These are phyloP conservation scores for Elasticomyces elasticus DNA, from an alignment of 495 filamentous ascomycete species.

Conservation along the genomic window DNA sequence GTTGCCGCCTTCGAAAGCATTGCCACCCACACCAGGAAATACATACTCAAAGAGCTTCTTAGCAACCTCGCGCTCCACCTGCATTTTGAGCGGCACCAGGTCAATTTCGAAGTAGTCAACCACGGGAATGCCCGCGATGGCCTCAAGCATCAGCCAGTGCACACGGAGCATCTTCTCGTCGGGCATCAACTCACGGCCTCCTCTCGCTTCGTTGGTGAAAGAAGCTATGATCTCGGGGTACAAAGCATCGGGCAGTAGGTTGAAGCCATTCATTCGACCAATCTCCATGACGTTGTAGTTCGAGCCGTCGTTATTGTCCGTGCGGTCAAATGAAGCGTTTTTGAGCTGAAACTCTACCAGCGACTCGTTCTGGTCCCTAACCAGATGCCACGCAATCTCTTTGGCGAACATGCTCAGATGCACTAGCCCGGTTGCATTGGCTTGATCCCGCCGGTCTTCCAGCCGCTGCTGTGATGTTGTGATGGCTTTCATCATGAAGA, in stretches of 20 bases:
- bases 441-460: slow-evolving; percentile 53
- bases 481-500: slow-evolving; percentile 99
- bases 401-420: slow-evolving; percentile 82
- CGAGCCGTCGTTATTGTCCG: slow-evolving; percentile 91
- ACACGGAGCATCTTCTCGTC: slow-evolving; percentile 76
- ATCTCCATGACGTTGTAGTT: slow-evolving; percentile 88
- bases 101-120: slow-evolving; percentile 96
- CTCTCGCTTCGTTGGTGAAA: slow-evolving; percentile 57
- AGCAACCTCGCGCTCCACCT: slow-evolving; percentile 86
- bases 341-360: slow-evolving; percentile 89
- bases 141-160: slow-evolving; percentile 95
- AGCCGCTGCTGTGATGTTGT: slow-evolving; percentile 85
- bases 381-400: slow-evolving; percentile 94
- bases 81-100: slow-evolving; percentile 83
- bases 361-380: slow-evolving; percentile 72
- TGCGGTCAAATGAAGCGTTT: slow-evolving; percentile 82
- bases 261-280: slow-evolving; percentile 71
- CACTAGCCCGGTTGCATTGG: slow-evolving; percentile 64
- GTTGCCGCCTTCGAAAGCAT: slow-evolving; percentile 46
- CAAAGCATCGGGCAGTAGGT: slow-evolving; percentile 77
- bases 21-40: slow-evolving; percentile 68
- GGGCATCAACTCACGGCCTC: slow-evolving; percentile 34
- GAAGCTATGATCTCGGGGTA: slow-evolving; percentile 94
- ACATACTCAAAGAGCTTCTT: slow-evolving; percentile 96
- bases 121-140: slow-evolving; percentile 94